phyloP scores from a whole-genome alignment of 176 grass and related monocot genomes.

The Triticum urartu region DNA sequence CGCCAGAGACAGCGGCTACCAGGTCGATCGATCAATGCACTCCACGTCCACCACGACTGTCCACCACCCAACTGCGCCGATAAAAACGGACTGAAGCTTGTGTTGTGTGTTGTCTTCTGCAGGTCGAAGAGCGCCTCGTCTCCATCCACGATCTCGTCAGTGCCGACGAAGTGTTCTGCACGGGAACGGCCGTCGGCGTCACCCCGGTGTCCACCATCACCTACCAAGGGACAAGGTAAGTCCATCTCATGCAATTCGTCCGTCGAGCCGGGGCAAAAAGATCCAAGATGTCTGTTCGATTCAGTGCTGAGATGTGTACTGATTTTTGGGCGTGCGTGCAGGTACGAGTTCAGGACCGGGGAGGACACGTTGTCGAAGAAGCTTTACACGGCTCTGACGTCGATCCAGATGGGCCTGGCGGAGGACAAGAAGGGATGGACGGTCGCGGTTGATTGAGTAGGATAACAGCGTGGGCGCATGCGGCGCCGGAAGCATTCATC shows the following conservation, averaged over 20 bases:
- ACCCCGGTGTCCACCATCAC: slow-evolving; percentile 64
- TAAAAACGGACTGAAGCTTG: neutral
- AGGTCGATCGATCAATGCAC: slow-evolving; percentile 37
- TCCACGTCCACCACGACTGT: neutral
- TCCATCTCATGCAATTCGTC: neutral
- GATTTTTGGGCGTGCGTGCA: slow-evolving; percentile 33
- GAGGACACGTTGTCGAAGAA: slow-evolving; percentile 46
- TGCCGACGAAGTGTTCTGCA: slow-evolving; percentile 94
- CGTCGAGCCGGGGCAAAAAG: neutral
- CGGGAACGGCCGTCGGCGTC: slow-evolving; percentile 87
- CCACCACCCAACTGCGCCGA: neutral
- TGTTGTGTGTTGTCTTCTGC: neutral
- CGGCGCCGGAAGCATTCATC: neutral
- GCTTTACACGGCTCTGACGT: slow-evolving; percentile 64
- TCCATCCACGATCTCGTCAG: slow-evolving; percentile 59
- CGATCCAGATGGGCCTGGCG: slow-evolving; percentile 72
- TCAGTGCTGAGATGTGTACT: neutral
- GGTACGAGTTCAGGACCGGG: slow-evolving; percentile 67
- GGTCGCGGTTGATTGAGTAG: slow-evolving; percentile 46
- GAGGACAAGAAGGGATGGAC: slow-evolving; percentile 84
- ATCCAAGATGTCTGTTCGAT: neutral
- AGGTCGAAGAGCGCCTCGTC: slow-evolving; percentile 79
- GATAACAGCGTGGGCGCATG: neutral
- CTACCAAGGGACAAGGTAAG: slow-evolving; percentile 62
- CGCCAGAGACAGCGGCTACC: slow-evolving; percentile 54